Evolutionary conservation across 176 grass and related monocot genomes (phyloP), one percentile per base, ranked within the genome.

Genomic region (Hsuehochloa calcarea): DNA sequence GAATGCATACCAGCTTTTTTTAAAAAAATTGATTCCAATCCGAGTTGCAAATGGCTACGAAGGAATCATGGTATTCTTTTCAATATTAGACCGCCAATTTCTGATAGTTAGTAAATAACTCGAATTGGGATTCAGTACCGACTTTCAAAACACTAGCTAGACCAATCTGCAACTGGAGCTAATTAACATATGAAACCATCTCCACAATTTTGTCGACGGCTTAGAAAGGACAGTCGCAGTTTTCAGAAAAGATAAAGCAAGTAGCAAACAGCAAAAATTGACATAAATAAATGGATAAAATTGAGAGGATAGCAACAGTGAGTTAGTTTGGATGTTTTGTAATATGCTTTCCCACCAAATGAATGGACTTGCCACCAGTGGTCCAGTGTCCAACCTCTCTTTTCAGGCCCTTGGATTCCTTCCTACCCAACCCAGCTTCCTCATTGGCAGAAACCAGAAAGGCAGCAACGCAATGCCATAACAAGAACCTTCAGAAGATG

Each of bases 361-460:
- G 78, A 90, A 86, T 83, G 79, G 79, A 90, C 84, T 56, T 68
- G 60, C n/a, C 80, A 87, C 85, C 80, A 37, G 75, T 87, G 86
- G 77, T 83, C 49, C 31, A 79, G 27, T 61, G n/a, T 16, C 72
- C 58, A 90, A 41, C 40, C 59, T 83, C 80, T 59, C 29, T 60
- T 78, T 26, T 11, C 25, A 65, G 73, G 70, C 34, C 78, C 73
- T 39, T 77, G 37, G 72, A 72, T 68, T 80, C 39, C 64, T 68
- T 68, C 87, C 75, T 75, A 79, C 46, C 72, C 27, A 82, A 47
- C 65, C 45, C 16, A 47, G 25, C 20, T 68, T 40, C 38, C 59
- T 37, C 47, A 51, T 76, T 52, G 51, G 64, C 69, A 72, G 54
- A 52, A 55, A 76, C 70, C 71, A 75, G 23, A 76, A 39, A 66